phyloP scores from a whole-genome alignment of 164 flowering plant species.

The Macadamia integrifolia region DNA sequence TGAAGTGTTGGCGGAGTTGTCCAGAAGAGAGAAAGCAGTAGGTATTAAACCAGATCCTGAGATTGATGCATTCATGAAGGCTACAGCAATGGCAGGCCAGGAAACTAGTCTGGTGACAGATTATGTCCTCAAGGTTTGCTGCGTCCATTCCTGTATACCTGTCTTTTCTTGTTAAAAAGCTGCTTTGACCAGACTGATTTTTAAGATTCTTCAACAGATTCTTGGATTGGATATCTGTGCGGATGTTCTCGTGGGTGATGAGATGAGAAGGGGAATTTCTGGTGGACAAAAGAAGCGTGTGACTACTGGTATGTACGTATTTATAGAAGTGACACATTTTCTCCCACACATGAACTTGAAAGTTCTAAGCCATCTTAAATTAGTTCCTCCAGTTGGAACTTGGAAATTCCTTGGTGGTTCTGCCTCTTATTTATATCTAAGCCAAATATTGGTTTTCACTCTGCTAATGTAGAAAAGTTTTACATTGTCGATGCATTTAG shows the following conservation, averaged over 20 bases:
- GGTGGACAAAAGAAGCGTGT: constrained; percentile 67
- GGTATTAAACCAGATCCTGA: constrained; percentile 64
- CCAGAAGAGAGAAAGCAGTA: constrained; percentile 45
- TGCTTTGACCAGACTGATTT: not conserved
- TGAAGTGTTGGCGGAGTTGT: constrained; percentile 44
- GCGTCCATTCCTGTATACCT: not conserved
- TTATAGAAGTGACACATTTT: not conserved
- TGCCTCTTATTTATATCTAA: no score
- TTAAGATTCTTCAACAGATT: constrained; percentile 22
- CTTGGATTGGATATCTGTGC: constrained; percentile 61
- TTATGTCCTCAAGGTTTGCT: constrained; percentile 50
- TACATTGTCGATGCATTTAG: no score
- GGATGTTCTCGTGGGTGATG: constrained; percentile 52
- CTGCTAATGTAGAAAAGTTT: no score
- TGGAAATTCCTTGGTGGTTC: no score
- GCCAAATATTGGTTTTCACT: no score
- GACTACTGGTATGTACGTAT: constrained; percentile 44
- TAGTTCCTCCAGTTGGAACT: not conserved
- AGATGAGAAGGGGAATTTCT: constrained; percentile 60
- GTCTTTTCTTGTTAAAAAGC: not conserved
- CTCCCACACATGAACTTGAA: not conserved
- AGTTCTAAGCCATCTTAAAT: not conserved
- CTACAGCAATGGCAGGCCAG: constrained; percentile 52
- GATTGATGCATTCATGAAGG: constrained; percentile 64
- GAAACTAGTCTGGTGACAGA: constrained; percentile 50